These are phyloP conservation scores for Cyberlindnera samutprakarnensis DNA, from an alignment of 805 yeast species.

Conservation along the genomic window DNA sequence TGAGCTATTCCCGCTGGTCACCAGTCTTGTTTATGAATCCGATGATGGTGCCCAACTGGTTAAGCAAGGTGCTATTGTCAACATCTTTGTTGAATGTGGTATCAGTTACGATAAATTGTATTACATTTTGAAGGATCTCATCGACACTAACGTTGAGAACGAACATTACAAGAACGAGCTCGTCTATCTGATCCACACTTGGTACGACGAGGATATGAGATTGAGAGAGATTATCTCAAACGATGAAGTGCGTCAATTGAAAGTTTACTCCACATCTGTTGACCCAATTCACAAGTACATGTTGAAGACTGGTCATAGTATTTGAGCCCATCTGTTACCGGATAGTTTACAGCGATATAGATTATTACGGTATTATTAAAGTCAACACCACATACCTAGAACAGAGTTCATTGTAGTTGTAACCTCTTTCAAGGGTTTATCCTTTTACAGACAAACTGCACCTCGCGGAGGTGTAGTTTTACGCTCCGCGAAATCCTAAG, in stretches of 20 bases:
- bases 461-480: too few relatives aligned
- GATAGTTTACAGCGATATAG: too few relatives aligned
- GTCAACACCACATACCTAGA: too few relatives aligned
- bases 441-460: too few relatives aligned
- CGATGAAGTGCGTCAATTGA: constrained; percentile 25
- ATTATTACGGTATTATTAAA: too few relatives aligned
- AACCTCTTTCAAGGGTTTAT: too few relatives aligned
- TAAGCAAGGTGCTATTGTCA: constrained; percentile 45
- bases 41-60: constrained; percentile 29
- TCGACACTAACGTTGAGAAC: constrained; percentile 47
- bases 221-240: constrained; percentile 41
- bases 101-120: constrained; percentile 58
- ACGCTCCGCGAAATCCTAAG: too few relatives aligned
- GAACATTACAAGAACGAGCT: constrained; percentile 49
- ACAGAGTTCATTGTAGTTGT: too few relatives aligned
- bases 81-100: constrained; percentile 57
- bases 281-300: constrained; percentile 54
- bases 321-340: too few relatives aligned
- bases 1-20: constrained; percentile 57
- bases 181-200: constrained; percentile 52
- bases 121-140: constrained; percentile 51
- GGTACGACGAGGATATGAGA: constrained; percentile 62
- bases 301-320: constrained; percentile 13
- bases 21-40: constrained; percentile 39
- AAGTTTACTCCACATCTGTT: constrained; percentile 38